phyloP scores from a whole-genome alignment of 2,329 filamentous ascomycete genomes.

The Stemphylium vesicarium region DNA sequence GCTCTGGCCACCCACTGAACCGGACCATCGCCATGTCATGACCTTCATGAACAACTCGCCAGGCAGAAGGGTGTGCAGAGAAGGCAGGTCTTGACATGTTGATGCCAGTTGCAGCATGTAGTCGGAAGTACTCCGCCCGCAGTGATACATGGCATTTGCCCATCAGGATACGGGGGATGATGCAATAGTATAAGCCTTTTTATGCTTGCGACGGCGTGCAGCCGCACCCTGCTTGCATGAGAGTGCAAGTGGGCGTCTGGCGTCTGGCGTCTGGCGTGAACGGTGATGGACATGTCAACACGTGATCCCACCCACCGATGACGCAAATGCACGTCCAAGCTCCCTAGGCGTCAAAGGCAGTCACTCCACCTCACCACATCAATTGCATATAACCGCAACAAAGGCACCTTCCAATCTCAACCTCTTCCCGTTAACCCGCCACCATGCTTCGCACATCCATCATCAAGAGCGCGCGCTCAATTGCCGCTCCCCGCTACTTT shows the following conservation, averaged over 20 bases:
- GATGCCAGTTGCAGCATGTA: not conserved
- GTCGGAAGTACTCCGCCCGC: not conserved
- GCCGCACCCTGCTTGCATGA: not conserved
- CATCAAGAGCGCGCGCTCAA: conserved; percentile 49
- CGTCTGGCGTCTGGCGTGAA: not conserved
- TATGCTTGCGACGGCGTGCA: not conserved
- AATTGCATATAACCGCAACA: conserved; percentile 25
- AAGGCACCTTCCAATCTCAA: conserved; percentile 11
- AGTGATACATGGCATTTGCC: not conserved
- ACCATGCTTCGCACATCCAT: conserved; percentile 49
- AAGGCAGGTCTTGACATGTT: too few species aligned
- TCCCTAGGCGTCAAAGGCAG: conserved; percentile 18
- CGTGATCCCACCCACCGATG: conserved; percentile 25
- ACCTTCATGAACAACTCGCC: not conserved
- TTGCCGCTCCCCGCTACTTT: conserved; percentile 51
- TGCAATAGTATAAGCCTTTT: not conserved
- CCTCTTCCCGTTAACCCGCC: conserved; percentile 12
- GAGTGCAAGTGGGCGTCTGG: not conserved
- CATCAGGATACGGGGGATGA: not conserved
- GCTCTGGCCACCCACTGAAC: not conserved
- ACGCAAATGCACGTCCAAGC: conserved; percentile 30
- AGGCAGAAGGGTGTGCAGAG: too few species aligned
- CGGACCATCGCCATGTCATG: not conserved
- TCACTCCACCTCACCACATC: conserved; percentile 34
- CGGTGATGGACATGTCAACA: conserved; percentile 1